A percentile compares a stretch with the other conserved stretches of the same genome.
Evolutionary conservation across 2,329 filamentous ascomycete genomes (phyloP).

Genomic region (Ophiostoma quercus): DNA sequence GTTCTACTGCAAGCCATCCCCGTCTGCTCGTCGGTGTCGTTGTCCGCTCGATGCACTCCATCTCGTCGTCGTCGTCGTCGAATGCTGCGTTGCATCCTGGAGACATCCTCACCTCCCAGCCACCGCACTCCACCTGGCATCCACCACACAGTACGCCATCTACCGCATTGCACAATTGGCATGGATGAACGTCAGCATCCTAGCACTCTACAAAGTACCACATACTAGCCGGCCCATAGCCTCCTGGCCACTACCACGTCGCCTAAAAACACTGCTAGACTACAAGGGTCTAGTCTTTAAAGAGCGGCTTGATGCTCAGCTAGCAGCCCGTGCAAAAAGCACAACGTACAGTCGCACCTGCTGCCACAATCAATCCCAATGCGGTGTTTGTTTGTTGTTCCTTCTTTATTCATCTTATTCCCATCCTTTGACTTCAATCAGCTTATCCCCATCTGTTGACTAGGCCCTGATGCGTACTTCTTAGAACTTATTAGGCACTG

Average conservation of each 20-base stretch:
- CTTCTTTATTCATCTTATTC: background rate
- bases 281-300: background rate
- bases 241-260: conserved; percentile 8
- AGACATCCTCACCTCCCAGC: background rate
- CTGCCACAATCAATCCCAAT: background rate
- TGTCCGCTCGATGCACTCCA: background rate
- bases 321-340: conserved; percentile 6
- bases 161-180: background rate
- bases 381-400: background rate
- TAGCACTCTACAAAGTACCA: background rate
- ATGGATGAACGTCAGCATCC: background rate
- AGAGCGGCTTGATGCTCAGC: background rate
- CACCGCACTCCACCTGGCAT: background rate
- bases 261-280: conserved; percentile 1
- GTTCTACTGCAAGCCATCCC: too few species aligned
- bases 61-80: background rate
- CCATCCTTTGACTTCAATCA: background rate
- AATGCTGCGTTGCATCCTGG: background rate
- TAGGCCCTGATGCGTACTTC: background rate
- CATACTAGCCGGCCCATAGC: background rate
- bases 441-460: background rate
- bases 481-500: background rate
- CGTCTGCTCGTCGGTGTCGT: background rate
- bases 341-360: conserved; percentile 2
- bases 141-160: background rate